Percentiles rank a stretch among this genome's conserved stretches.
These are phyloP conservation scores for Pochonia chlamydosporia DNA, from an alignment of 2,329 filamentous ascomycete species.

Conservation along the genomic window DNA sequence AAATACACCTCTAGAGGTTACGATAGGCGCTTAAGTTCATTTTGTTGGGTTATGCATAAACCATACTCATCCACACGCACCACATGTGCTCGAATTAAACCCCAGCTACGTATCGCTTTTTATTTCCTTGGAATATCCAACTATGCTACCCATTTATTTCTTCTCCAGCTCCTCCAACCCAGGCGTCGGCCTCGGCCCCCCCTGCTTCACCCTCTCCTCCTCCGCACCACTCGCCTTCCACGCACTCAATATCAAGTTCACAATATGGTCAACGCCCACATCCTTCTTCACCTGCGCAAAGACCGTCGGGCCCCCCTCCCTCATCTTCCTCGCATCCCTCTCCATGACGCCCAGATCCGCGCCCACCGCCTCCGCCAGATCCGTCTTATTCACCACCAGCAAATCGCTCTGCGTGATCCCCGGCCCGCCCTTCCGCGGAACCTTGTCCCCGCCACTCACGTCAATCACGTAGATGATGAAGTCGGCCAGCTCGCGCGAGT, in stretches of 20 bases:
- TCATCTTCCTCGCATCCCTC: slow-evolving; percentile 86
- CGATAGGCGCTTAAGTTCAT: slow-evolving; percentile 18
- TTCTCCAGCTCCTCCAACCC: slow-evolving; percentile 42
- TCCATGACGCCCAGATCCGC: slow-evolving; percentile 94
- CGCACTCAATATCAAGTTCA: slow-evolving; percentile 80
- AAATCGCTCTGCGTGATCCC: slow-evolving; percentile 96
- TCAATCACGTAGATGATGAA: slow-evolving; percentile 99
- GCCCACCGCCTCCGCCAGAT: slow-evolving; percentile 83
- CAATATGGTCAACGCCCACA: slow-evolving; percentile 78
- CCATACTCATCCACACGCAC: no score
- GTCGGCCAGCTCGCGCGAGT: slow-evolving; percentile 88
- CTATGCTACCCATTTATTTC: slow-evolving; percentile 3
- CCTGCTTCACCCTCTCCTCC: slow-evolving; percentile 45
- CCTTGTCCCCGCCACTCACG: slow-evolving; percentile 92
- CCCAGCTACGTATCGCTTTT: no score
- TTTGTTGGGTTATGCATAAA: no score
- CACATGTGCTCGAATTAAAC: no score
- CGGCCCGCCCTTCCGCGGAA: slow-evolving; percentile 90
- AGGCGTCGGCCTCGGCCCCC: slow-evolving; percentile 52
- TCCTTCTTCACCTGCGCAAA: slow-evolving; percentile 97
- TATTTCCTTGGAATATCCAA: slow-evolving; percentile 5
- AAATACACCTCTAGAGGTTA: slow-evolving; percentile 20
- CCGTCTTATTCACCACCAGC: slow-evolving; percentile 94
- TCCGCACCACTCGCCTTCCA: slow-evolving; percentile 88
- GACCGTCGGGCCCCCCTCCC: slow-evolving; percentile 90